Conservation (phyloP, 192 early-diverging fungal genomes). For the Dissophora globulifera region DNA sequence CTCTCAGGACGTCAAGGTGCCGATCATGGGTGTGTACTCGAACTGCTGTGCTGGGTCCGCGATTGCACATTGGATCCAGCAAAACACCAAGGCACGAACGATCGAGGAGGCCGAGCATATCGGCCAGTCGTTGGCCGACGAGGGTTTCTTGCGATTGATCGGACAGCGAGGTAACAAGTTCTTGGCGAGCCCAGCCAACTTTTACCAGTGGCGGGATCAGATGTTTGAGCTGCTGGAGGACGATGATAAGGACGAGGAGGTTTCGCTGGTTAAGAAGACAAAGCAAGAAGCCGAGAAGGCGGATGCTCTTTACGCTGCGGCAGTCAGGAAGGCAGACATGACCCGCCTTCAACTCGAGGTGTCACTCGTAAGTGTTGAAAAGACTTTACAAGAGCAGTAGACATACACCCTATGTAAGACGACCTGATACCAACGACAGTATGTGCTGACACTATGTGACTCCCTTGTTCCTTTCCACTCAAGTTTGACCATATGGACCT, state of each 20-base stretch:
- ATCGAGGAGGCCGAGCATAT: slow-evolving; percentile 72
- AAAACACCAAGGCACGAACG: slow-evolving; percentile 69
- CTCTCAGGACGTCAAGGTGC: slow-evolving; percentile 72
- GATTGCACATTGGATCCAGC: slow-evolving; percentile 78
- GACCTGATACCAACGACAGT: too few relatives aligned
- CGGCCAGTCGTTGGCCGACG: slow-evolving; percentile 73
- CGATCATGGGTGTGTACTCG: slow-evolving; percentile 72
- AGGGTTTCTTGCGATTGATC: slow-evolving; percentile 73
- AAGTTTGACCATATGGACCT: slow-evolving; percentile 65
- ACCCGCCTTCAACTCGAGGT: slow-evolving; percentile 78
- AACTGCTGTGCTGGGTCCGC: slow-evolving; percentile 73
- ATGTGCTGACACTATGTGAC: not conserved
- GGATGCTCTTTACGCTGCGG: slow-evolving; percentile 70
- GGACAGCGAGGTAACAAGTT: slow-evolving; percentile 77
- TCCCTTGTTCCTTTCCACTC: not conserved
- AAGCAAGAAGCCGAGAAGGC: slow-evolving; percentile 72
- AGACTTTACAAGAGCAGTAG: not conserved
- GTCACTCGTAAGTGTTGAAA: slow-evolving; percentile 59
- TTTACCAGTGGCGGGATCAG: slow-evolving; percentile 78
- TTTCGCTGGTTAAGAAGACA: slow-evolving; percentile 37
- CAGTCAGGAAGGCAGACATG: slow-evolving; percentile 71
- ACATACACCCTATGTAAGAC: too few relatives aligned
- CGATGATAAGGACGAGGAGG: slow-evolving; percentile 44
- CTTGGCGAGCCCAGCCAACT: slow-evolving; percentile 64
- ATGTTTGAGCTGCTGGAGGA: slow-evolving; percentile 64